A percentile compares a stretch with the other conserved stretches of the same genome.
Evolutionary conservation across 306 rosid species (phyloP).

Genomic region (Echinosophora koreensis): DNA sequence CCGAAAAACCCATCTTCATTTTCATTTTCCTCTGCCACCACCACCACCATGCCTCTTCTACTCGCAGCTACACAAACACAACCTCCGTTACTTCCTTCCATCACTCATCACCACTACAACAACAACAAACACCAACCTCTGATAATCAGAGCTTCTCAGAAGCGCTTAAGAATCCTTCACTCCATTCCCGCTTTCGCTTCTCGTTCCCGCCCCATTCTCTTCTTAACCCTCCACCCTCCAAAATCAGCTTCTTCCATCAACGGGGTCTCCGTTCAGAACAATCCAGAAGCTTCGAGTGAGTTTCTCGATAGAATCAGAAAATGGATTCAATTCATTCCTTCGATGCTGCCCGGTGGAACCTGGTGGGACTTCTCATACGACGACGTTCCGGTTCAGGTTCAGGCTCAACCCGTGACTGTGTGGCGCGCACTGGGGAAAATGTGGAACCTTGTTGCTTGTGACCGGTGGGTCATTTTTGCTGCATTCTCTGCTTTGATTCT

Average conservation of each 20-base stretch:
- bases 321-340: slow-evolving; percentile 50
- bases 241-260: slow-evolving; percentile 73
- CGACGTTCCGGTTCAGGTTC: slow-evolving; percentile 48
- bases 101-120: slow-evolving; percentile 41
- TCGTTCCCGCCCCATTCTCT: slow-evolving; percentile 40
- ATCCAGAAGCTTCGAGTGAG: slow-evolving; percentile 47
- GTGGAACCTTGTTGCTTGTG: slow-evolving; percentile 86
- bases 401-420: slow-evolving; percentile 79
- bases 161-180: slow-evolving; percentile 17
- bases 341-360: slow-evolving; percentile 75
- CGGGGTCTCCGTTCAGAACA: slow-evolving; percentile 60
- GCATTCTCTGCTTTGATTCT: slow-evolving; percentile 81
- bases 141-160: background rate
- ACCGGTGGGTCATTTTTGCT: slow-evolving; percentile 81
- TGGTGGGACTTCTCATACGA: slow-evolving; percentile 87
- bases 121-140: slow-evolving; percentile 18
- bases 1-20: background rate
- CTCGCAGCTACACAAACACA: slow-evolving; percentile 54
- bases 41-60: slow-evolving; percentile 58
- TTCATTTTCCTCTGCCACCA: background rate
- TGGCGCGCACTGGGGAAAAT: slow-evolving; percentile 76
- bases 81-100: slow-evolving; percentile 43
- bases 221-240: slow-evolving; percentile 10
- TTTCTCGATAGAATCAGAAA: slow-evolving; percentile 49
- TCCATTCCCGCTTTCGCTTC: slow-evolving; percentile 29